A percentile compares a stretch with the other conserved stretches of the same genome.
phyloP scores from a whole-genome alignment of 1,284 basidiomycete species.

The Boletus mariae region DNA sequence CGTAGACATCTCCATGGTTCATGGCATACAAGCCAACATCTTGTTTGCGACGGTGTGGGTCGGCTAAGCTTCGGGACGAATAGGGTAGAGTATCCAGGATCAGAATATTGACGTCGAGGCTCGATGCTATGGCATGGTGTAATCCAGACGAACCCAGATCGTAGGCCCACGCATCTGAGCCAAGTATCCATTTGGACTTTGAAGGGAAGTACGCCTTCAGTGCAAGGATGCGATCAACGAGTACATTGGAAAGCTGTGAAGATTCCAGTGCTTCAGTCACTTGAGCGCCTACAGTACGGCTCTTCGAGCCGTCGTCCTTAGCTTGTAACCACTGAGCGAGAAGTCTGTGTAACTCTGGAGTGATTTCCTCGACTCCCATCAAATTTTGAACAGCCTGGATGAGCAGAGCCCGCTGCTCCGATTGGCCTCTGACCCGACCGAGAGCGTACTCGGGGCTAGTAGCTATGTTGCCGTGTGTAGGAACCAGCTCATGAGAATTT shows the following conservation, averaged over 20 bases:
- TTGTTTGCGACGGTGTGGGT: slow-evolving; percentile 79
- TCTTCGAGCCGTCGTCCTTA: slow-evolving; percentile 60
- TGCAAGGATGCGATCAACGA: slow-evolving; percentile 55
- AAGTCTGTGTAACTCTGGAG: slow-evolving; percentile 63
- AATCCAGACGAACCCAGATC: slow-evolving; percentile 95
- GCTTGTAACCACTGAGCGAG: slow-evolving; percentile 74
- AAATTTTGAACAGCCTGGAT: slow-evolving; percentile 60
- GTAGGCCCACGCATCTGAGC: slow-evolving; percentile 96
- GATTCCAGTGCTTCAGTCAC: slow-evolving; percentile 56
- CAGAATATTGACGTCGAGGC: slow-evolving; percentile 91
- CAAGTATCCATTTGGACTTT: slow-evolving; percentile 90
- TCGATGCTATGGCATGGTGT: slow-evolving; percentile 90
- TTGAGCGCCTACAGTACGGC: slow-evolving; percentile 56
- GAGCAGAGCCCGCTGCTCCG: slow-evolving; percentile 69
- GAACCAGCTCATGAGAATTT: slow-evolving; percentile 77
- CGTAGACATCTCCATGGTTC: slow-evolving; percentile 97
- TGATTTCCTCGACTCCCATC: slow-evolving; percentile 46
- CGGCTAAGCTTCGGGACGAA: slow-evolving; percentile 65
- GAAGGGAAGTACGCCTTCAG: slow-evolving; percentile 61
- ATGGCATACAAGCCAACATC: slow-evolving; percentile 97
- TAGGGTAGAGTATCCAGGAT: slow-evolving; percentile 94
- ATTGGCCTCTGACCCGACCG: slow-evolving; percentile 82
- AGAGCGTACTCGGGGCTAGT: slow-evolving; percentile 93
- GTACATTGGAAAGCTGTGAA: slow-evolving; percentile 38
- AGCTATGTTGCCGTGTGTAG: slow-evolving; percentile 65